phyloP scores from a whole-genome alignment of 2,329 filamentous ascomycete species.

The Fusarium nisikadoi region DNA sequence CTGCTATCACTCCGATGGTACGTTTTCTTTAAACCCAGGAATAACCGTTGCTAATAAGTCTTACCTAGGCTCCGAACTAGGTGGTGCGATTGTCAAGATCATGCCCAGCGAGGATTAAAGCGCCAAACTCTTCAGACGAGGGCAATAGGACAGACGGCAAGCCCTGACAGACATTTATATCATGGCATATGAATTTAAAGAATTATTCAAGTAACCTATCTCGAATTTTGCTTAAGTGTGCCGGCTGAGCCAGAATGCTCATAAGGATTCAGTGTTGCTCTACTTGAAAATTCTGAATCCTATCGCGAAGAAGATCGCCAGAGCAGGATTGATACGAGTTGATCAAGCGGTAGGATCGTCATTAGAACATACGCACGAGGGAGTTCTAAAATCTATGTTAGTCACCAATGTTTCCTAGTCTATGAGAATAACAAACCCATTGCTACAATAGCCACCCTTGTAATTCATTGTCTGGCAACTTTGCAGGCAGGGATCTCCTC shows the following conservation, averaged over 20 bases:
- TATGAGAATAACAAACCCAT: neutral
- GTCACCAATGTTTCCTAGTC: neutral
- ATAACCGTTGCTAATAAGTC: neutral
- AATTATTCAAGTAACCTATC: neutral
- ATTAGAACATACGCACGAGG: neutral
- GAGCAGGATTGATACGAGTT: too few relatives aligned
- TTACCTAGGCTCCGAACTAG: rapidly evolving
- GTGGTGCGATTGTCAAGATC: neutral
- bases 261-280: too few relatives aligned
- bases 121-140: neutral
- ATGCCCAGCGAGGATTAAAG: neutral
- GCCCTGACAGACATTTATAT: neutral
- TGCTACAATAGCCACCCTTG: neutral
- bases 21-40: rapidly evolving
- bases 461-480: neutral
- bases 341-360: neutral
- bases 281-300: too few relatives aligned
- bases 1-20: neutral
- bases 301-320: too few relatives aligned
- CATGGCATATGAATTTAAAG: neutral
- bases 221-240: neutral
- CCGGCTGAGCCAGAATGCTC: too few relatives aligned
- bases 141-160: neutral
- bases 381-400: neutral
- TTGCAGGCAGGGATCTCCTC: neutral